phyloP scores from a whole-genome alignment of 768 basidiomycete species.

The Mrakia hoshinonis region DNA sequence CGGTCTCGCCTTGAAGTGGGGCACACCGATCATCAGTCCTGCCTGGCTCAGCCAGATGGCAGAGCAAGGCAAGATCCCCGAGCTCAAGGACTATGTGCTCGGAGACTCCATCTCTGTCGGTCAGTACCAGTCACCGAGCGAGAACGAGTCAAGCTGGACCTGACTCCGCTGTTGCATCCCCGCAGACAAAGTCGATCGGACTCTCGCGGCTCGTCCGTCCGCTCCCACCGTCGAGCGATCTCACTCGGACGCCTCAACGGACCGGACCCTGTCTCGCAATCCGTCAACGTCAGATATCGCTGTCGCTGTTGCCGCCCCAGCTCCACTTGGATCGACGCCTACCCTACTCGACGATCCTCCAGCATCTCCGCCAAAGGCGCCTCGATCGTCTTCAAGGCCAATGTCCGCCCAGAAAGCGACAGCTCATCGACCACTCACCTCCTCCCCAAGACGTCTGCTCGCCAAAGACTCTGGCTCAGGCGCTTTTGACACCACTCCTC shows the following conservation, averaged over 20 bases:
- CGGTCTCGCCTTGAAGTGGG: slow-evolving; percentile 71
- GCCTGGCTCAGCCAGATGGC: slow-evolving; percentile 62
- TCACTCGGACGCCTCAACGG: neutral
- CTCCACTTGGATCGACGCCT: neutral
- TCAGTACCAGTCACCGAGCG: neutral
- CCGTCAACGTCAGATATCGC: neutral
- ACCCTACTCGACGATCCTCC: slow-evolving; percentile 6
- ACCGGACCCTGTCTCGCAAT: neutral
- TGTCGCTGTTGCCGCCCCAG: neutral
- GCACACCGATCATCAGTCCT: slow-evolving; percentile 59
- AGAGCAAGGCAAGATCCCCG: slow-evolving; percentile 42
- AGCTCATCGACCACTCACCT: neutral
- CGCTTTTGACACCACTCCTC: neutral
- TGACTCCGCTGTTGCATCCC: too few species aligned
- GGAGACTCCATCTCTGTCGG: slow-evolving; percentile 1
- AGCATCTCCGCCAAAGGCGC: neutral
- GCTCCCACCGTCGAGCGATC: neutral
- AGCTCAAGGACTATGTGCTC: neutral
- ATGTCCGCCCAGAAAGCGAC: neutral
- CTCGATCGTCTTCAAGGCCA: neutral
- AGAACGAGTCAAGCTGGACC: neutral
- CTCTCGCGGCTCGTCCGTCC: neutral
- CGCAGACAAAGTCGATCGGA: slow-evolving; percentile 17
- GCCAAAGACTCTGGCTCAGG: neutral
- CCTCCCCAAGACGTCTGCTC: neutral